phyloP scores from a whole-genome alignment of 1,139 yeast species.

The Zygosaccharomyces pseudobailii region DNA sequence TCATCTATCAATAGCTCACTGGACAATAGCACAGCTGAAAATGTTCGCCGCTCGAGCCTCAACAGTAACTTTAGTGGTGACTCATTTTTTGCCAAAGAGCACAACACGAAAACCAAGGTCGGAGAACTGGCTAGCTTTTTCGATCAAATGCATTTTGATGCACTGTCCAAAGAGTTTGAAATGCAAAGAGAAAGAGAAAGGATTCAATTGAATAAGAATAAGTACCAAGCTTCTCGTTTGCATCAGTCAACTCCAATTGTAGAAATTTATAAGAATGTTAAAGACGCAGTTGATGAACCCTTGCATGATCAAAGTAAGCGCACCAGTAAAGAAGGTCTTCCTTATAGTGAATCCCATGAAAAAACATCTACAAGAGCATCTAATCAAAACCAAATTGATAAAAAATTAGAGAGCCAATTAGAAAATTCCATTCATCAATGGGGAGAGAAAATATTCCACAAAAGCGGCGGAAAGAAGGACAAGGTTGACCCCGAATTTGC shows the following conservation, averaged over 20 bases:
- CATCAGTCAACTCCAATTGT: constrained; percentile 82
- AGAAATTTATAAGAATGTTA: constrained; percentile 83
- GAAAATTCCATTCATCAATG: constrained; percentile 31
- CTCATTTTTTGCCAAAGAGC: constrained; percentile 15
- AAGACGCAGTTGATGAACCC: constrained; percentile 70
- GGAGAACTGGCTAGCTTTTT: constrained; percentile 62
- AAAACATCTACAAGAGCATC: constrained; percentile 1
- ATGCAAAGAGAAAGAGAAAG: constrained; percentile 80
- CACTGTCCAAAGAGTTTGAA: constrained; percentile 79
- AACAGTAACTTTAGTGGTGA: constrained; percentile 16
- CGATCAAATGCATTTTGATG: constrained; percentile 75
- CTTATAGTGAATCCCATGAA: constrained; percentile 2
- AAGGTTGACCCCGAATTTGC: constrained; percentile 4
- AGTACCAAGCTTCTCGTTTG: constrained; percentile 71
- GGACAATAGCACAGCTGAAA: constrained; percentile 5
- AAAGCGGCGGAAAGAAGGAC: constrained; percentile 5
- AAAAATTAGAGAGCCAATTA: constrained; percentile 27
- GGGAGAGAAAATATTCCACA: constrained; percentile 25
- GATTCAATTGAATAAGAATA: constrained; percentile 52
- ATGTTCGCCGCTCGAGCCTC: constrained; percentile 11
- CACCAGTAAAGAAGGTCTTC: neutral
- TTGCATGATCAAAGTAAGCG: constrained; percentile 32
- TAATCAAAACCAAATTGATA: constrained; percentile 10
- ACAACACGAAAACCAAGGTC: constrained; percentile 43
- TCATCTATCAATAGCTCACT: constrained; percentile 9